Evolutionary conservation across 2,329 filamentous ascomycete species (phyloP), one percentile per base, ranked within the genome.

Genomic region (Pseudogymnoascus sp.): DNA sequence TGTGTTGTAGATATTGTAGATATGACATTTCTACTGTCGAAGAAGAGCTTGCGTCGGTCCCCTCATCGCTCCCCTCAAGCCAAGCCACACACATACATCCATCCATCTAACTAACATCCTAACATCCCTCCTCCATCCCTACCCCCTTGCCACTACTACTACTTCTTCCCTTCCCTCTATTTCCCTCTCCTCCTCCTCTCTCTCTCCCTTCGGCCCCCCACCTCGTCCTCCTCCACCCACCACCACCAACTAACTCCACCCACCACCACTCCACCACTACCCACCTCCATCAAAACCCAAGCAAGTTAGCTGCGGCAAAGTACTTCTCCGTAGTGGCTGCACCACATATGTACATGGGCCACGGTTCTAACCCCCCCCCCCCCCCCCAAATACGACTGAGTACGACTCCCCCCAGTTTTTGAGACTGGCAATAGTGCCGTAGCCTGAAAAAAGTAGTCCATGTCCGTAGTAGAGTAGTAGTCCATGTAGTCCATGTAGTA

Each of bases 261-360:
- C 45, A 10, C 29, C 29, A 31, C 29, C 26, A 29, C 26, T 29
- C 26, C 26, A 29, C 26, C 26, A 29, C 26, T 7, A 31, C 29
- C 29, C 21, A 51, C 47, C 47, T 51, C 45, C 45, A 51, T 29
- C 45, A 51, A 51, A 51, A 26, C 45, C 39, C 21, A 51, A 51
- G 8, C 47, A 10, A 54, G 47, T 31, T 54, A 54, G 47, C 47
- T 54, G 47, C 23, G 23, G 47, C 14, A 23, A 45, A 29, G 47
- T 54, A 54, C 47, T 54, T 54, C 47, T 54, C 47, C 47, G 47
- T 31, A 31, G 47, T 54, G 47, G 47, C 47, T 54, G 47, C 47
- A 54, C 47, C 47, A 54, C 47, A 54, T 54, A 31, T 31, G 26
- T 54, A 54, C 47, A 54, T 31, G 23, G 47, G 42, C 8, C 16